Percentiles rank a stretch among this genome's conserved stretches.
These are phyloP conservation scores for Colletotrichum tabaci DNA, from an alignment of 2,329 filamentous ascomycete genomes.

Conservation along the genomic window DNA sequence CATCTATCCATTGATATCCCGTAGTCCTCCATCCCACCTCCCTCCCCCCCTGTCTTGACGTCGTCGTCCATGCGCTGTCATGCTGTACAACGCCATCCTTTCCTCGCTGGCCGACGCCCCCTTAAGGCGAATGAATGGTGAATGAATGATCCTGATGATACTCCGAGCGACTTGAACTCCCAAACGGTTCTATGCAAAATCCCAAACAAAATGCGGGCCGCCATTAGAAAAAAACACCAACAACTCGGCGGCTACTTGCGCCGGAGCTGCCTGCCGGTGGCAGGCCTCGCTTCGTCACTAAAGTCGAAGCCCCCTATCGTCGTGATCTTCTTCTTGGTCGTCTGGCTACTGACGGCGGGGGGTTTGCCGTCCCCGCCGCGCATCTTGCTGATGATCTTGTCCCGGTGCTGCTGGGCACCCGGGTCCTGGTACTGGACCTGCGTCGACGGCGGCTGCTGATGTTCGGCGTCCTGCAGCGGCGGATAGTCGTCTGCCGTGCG, in stretches of 20 bases:
- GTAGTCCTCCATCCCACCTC: neutral
- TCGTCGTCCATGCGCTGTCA: conserved; percentile 23
- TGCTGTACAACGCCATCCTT: conserved; percentile 29
- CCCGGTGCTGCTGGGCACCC: conserved; percentile 61
- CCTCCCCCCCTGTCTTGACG: conserved; percentile 7
- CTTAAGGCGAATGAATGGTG: too few species aligned
- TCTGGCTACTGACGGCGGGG: conserved; percentile 2
- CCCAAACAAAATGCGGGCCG: neutral
- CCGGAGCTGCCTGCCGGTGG: conserved; percentile 24
- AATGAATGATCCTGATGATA: conserved; percentile 2
- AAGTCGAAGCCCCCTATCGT: conserved; percentile 37
- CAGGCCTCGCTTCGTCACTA: conserved; percentile 10
- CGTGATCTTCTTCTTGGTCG: conserved; percentile 11
- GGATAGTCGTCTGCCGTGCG: conserved; percentile 21
- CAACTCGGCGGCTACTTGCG: conserved; percentile 12
- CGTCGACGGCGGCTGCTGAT: conserved; percentile 59
- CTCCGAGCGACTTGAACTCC: neutral
- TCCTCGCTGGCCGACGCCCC: neutral
- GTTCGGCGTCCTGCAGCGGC: conserved; percentile 20
- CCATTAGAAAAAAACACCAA: too few species aligned
- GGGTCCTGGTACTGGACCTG: conserved; percentile 70
- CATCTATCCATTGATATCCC: neutral
- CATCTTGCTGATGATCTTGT: conserved; percentile 62
- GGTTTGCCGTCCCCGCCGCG: conserved; percentile 35
- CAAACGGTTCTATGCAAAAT: conserved; percentile 5